Conservation (phyloP, 2,329 filamentous ascomycete genomes). For the Fusarium veterinarium region DNA sequence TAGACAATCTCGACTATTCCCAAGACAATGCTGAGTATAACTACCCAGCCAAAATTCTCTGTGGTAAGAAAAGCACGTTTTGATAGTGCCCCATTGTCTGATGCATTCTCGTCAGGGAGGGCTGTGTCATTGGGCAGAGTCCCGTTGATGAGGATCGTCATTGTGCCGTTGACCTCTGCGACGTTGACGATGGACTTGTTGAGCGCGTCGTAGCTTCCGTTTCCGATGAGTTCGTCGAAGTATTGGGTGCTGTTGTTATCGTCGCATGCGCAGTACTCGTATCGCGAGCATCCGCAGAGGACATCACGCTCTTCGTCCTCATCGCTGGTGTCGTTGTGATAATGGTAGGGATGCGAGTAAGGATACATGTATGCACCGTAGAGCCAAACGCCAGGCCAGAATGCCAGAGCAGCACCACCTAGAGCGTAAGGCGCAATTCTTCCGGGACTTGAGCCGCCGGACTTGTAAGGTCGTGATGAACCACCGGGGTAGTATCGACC, state of each 20-base stretch:
- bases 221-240: conserved; percentile 71
- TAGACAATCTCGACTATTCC: no score
- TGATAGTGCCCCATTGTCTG: conserved; percentile 41
- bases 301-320: conserved; percentile 51
- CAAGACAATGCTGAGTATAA: no score
- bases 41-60: no score
- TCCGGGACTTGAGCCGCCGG: conserved; percentile 64
- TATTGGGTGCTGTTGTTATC: conserved; percentile 71
- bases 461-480: conserved; percentile 66
- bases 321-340: conserved; percentile 62
- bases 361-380: conserved; percentile 72
- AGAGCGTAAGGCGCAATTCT: conserved; percentile 66
- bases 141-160: conserved; percentile 79
- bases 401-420: conserved; percentile 59
- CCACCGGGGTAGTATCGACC: conserved; percentile 76
- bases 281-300: conserved; percentile 63
- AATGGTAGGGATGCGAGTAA: conserved; percentile 56
- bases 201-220: conserved; percentile 68
- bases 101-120: conserved; percentile 51
- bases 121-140: conserved; percentile 79
- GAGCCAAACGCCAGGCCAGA: conserved; percentile 75
- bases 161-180: conserved; percentile 68
- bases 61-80: neutral
- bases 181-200: conserved; percentile 73
- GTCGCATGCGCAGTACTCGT: conserved; percentile 72